phyloP scores from a whole-genome alignment of 177 flowering plant species.

The Vitis hybrid region DNA sequence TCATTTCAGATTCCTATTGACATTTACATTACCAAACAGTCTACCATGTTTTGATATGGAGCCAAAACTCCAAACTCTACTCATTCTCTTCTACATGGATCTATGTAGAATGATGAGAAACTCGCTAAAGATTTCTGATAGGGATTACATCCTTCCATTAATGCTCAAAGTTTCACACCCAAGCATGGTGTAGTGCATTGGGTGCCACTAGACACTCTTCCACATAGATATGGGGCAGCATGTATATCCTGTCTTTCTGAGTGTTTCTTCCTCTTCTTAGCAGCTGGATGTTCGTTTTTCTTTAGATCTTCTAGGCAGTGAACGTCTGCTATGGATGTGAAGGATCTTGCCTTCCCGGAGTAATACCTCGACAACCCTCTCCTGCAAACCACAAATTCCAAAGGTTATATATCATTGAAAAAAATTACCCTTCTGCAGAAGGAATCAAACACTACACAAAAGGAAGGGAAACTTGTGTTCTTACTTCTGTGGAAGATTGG shows the following conservation, averaged over 20 bases:
- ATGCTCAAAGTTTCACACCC: slow-evolving; percentile 7
- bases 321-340: slow-evolving; percentile 48
- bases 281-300: slow-evolving; percentile 44
- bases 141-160: no score
- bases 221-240: slow-evolving; percentile 31
- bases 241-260: slow-evolving; percentile 17
- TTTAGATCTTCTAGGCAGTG: slow-evolving; percentile 52
- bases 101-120: no score
- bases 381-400: slow-evolving; percentile 22
- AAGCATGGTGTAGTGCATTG: slow-evolving; percentile 32
- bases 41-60: no score
- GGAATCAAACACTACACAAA: neutral
- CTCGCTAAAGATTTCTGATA: no score
- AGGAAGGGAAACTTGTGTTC: neutral
- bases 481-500: slow-evolving; percentile 54
- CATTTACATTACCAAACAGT: no score
- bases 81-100: no score
- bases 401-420: no score
- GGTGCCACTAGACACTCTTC: slow-evolving; percentile 30
- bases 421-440: neutral
- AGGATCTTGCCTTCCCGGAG: slow-evolving; percentile 63
- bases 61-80: no score
- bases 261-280: slow-evolving; percentile 55
- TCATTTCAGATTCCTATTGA: no score
- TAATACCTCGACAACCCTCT: slow-evolving; percentile 69